Conservation (phyloP, 805 yeast species). For the Sugiyamaella smithiae region DNA sequence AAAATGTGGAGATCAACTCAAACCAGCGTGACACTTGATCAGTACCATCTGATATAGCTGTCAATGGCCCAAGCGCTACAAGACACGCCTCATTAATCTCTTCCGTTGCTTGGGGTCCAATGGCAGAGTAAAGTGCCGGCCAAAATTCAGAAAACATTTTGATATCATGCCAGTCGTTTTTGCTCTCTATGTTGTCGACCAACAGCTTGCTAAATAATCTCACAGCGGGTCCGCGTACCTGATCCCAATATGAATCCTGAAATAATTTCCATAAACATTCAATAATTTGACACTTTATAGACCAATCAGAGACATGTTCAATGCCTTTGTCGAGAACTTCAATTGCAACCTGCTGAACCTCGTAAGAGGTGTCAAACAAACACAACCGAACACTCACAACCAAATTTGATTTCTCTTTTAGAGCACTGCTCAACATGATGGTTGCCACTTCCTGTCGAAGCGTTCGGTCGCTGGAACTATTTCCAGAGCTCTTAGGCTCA, state of each 20-base stretch:
- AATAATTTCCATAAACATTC: conserved; percentile 23
- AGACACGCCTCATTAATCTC: conserved; percentile 48
- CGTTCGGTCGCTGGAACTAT: conserved; percentile 19
- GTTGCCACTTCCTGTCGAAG: conserved; percentile 20
- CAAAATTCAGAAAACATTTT: conserved; percentile 23
- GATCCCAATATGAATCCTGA: conserved; percentile 24
- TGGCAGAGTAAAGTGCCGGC: conserved; percentile 32
- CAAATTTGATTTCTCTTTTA: not conserved
- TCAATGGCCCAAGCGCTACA: conserved; percentile 50
- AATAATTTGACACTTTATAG: not conserved
- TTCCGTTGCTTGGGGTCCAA: conserved; percentile 40
- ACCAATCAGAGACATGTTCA: not conserved
- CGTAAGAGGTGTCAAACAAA: conserved; percentile 23
- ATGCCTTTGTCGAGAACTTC: conserved; percentile 10
- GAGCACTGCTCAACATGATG: not conserved
- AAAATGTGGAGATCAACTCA: conserved; percentile 28
- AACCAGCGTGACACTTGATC: conserved; percentile 31
- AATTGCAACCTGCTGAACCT: conserved; percentile 23
- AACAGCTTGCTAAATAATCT: conserved; percentile 19
- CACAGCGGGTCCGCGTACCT: conserved; percentile 28
- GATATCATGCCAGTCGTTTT: conserved; percentile 22
- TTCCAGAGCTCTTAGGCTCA: not conserved
- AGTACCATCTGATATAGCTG: conserved; percentile 27
- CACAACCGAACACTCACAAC: not conserved
- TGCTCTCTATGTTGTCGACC: not conserved